These are phyloP conservation scores for Plantago ovata DNA, from an alignment of 257 asterid genomes.

Conservation along the genomic window DNA sequence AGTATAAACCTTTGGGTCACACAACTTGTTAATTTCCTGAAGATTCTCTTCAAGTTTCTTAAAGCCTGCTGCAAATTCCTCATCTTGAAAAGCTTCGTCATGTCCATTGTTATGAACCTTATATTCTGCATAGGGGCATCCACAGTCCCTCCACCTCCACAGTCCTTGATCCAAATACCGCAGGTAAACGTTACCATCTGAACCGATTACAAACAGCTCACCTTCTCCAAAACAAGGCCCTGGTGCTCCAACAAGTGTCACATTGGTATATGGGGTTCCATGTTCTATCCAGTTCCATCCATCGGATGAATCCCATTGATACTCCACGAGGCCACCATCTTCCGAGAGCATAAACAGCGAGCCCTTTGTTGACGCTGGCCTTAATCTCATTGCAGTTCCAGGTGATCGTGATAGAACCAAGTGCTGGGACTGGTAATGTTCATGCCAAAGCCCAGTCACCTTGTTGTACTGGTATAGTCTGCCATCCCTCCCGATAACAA, in stretches of 20 bases:
- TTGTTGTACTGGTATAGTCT: slow-evolving; percentile 81
- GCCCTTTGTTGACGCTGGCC: slow-evolving; percentile 42
- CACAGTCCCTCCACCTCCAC: slow-evolving; percentile 78
- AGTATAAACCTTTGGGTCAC: slow-evolving; percentile 59
- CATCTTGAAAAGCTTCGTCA: slow-evolving; percentile 25
- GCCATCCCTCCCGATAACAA: slow-evolving; percentile 58
- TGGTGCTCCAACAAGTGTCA: slow-evolving; percentile 65
- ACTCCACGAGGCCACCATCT: slow-evolving; percentile 71
- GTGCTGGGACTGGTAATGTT: slow-evolving; percentile 80
- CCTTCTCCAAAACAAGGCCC: slow-evolving; percentile 75
- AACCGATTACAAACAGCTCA: slow-evolving; percentile 60
- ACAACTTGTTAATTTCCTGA: slow-evolving; percentile 27
- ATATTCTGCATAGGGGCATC: slow-evolving; percentile 38
- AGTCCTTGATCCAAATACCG: slow-evolving; percentile 52
- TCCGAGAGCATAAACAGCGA: slow-evolving; percentile 77
- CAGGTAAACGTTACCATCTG: slow-evolving; percentile 67
- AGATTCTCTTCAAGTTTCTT: slow-evolving; percentile 29
- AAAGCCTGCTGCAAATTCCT: slow-evolving; percentile 26
- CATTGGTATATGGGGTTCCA: slow-evolving; percentile 57
- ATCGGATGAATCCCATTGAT: slow-evolving; percentile 51
- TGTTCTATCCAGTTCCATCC: slow-evolving; percentile 96
- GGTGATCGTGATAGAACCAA: slow-evolving; percentile 56
- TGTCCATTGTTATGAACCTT: slow-evolving; percentile 16
- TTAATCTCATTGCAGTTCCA: slow-evolving; percentile 63
- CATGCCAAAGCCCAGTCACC: slow-evolving; percentile 71